Base-by-base conservation (phyloP, 2,329 filamentous ascomycete species). In the Amauroascus niger region DNA sequence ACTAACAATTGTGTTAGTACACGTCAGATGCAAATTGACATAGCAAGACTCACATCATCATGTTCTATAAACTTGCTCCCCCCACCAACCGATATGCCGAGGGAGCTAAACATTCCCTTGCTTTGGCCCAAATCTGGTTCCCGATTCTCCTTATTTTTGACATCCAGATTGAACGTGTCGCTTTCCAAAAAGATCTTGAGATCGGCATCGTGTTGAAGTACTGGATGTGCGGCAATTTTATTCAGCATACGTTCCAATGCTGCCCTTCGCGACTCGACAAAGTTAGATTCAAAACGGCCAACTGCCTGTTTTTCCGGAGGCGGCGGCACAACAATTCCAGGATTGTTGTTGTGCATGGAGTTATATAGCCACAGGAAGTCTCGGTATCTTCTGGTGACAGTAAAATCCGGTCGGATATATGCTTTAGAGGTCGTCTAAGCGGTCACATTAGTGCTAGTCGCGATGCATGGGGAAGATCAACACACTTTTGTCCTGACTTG, bases 291-390 rank as follows among this genome's bases (percentile, higher is more conserved):
- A 66, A 98, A 98, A 37, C 93, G 83, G 57, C 91, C 91, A 53
- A 98, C 87, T 6, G 91, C 90, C 73, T 98, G 93, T 75, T 98
- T 98, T 73, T 98, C 93, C 0, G 93, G 93, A 0, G 93, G 93
- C 6, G 93, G 91, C 0, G 93, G 93, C 11, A 98, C 88, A 28
- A 98, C 89, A 35, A 96, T 84, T 54, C 93, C 93, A 0, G 93
- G 93, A 63, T 93, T 96, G 69, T 95, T 98, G 57, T 83, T 85
- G 67, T 97, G 93, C 57, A 98, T 77, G 28, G 90, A 88, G 62
- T 85, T 96, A 70, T 98, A 98, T 26, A 98, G 82, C 93, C 93
- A 98, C 51, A 98, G 76, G 69, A 98, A 98, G 71, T 98, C 93
- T 55, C 90, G 84, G 70, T 97, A 98, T 65, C 93, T 82, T 62